Evolutionary conservation across 2,329 filamentous ascomycete genomes (phyloP).

Genomic region (Fusarium lateritium): DNA sequence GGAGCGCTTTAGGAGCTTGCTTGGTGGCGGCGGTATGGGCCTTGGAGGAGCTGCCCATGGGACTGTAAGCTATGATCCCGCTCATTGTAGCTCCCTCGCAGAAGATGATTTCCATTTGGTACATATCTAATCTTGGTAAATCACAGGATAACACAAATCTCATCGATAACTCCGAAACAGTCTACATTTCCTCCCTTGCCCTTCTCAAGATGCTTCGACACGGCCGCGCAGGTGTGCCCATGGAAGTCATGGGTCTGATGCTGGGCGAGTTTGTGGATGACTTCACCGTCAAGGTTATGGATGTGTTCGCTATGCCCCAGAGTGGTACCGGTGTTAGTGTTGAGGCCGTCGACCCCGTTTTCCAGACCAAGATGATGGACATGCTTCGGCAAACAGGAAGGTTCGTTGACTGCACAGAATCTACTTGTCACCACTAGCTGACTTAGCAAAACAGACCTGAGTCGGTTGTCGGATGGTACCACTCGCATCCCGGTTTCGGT

Average conservation of each 20-base stretch:
- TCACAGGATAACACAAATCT: conserved; percentile 87
- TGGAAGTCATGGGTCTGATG: conserved; percentile 99
- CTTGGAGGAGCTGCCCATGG: conserved; percentile 65
- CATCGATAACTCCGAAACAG: conserved; percentile 99
- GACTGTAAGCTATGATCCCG: conserved; percentile 53
- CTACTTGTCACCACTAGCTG: conserved; percentile 27
- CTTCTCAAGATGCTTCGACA: conserved; percentile 99
- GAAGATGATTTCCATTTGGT: conserved; percentile 1
- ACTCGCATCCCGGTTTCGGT: conserved; percentile 98
- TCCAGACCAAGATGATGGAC: conserved; percentile 99
- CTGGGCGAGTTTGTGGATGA: conserved; percentile 98
- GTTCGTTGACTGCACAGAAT: conserved; percentile 64
- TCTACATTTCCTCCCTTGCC: conserved; percentile 98
- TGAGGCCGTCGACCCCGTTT: conserved; percentile 97
- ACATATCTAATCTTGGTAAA: conserved; percentile 21
- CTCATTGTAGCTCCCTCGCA: conserved; percentile 26
- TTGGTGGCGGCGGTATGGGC: conserved; percentile 82
- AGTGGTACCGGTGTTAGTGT: conserved; percentile 98
- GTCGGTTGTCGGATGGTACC: conserved; percentile 99
- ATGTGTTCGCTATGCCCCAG: conserved; percentile 99
- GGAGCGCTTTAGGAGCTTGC: conserved; percentile 93
- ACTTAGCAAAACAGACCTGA: conserved; percentile 76
- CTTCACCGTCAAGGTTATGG: conserved; percentile 97
- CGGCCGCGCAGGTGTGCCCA: conserved; percentile 95
- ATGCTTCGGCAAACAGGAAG: conserved; percentile 98